A percentile compares a stretch with the other conserved stretches of the same genome.
Evolutionary conservation across 768 basidiomycete genomes (phyloP).

Genomic region (Tubosaeta sp.): DNA sequence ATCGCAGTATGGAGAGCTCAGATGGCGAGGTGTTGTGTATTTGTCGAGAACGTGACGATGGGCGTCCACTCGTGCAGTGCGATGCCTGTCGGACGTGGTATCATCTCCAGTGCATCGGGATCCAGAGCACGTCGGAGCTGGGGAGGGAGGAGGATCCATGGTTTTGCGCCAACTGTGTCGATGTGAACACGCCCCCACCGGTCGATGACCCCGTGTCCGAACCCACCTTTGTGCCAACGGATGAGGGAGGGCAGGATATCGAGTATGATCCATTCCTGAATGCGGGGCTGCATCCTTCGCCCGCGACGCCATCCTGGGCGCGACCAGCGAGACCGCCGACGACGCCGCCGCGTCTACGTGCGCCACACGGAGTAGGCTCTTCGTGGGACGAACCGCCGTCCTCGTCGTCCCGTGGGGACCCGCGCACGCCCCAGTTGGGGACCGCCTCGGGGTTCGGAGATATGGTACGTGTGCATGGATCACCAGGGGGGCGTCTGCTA

Average conservation of each 20-base stretch:
- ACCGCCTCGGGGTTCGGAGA: constrained; percentile 29
- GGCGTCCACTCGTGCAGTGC: constrained; percentile 76
- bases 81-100: constrained; percentile 80
- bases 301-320: constrained; percentile 44
- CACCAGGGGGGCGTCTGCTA: constrained; percentile 35
- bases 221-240: constrained; percentile 68
- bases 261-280: constrained; percentile 59
- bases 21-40: constrained; percentile 58
- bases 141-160: constrained; percentile 78
- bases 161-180: constrained; percentile 62
- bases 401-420: constrained; percentile 47
- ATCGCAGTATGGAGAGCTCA: constrained; percentile 33
- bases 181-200: constrained; percentile 37
- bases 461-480: constrained; percentile 36
- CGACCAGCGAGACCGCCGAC: constrained; percentile 34
- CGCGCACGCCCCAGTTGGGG: constrained; percentile 49
- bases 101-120: constrained; percentile 76
- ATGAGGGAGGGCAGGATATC: constrained; percentile 38
- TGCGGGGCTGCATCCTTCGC: constrained; percentile 49
- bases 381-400: constrained; percentile 42
- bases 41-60: constrained; percentile 65
- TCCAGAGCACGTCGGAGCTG: constrained; percentile 56
- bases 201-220: constrained; percentile 36
- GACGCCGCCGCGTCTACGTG: constrained; percentile 43
- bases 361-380: constrained; percentile 31